Conservation (phyloP, 306 rosid species). For the Crataegus laevigata region DNA sequence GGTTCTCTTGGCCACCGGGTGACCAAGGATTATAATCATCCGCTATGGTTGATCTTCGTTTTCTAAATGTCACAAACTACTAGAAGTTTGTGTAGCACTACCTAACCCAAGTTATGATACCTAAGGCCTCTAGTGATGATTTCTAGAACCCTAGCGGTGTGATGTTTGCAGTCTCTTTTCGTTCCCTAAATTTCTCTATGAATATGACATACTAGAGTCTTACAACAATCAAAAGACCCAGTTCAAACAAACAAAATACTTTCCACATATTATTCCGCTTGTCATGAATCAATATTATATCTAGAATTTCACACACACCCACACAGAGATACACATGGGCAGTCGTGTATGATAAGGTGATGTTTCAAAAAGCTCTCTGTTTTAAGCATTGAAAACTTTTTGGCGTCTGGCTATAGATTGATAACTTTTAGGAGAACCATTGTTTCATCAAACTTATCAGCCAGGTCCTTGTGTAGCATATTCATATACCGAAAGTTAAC, state of each 20-base stretch:
- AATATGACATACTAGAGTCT: background rate
- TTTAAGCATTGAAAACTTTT: background rate
- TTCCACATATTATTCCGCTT: background rate
- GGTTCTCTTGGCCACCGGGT: too few species aligned
- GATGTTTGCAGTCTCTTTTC: background rate
- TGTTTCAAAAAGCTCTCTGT: background rate
- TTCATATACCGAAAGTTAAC: background rate
- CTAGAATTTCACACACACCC: background rate
- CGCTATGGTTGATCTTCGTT: background rate
- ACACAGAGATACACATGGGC: background rate
- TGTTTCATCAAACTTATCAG: background rate
- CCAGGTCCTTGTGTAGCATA: background rate
- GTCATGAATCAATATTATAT: background rate
- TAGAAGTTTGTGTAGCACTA: too few species aligned
- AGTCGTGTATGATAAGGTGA: background rate
- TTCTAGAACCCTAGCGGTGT: too few species aligned
- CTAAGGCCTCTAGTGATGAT: too few species aligned
- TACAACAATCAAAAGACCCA: background rate
- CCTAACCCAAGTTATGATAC: too few species aligned
- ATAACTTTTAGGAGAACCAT: background rate
- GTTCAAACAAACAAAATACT: background rate
- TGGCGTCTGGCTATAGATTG: background rate
- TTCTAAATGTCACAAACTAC: background rate
- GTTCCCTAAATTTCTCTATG: background rate
- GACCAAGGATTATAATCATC: too few species aligned